Conservation (phyloP, 2,329 filamentous ascomycete species). For the Pezicula neosporulosa region DNA sequence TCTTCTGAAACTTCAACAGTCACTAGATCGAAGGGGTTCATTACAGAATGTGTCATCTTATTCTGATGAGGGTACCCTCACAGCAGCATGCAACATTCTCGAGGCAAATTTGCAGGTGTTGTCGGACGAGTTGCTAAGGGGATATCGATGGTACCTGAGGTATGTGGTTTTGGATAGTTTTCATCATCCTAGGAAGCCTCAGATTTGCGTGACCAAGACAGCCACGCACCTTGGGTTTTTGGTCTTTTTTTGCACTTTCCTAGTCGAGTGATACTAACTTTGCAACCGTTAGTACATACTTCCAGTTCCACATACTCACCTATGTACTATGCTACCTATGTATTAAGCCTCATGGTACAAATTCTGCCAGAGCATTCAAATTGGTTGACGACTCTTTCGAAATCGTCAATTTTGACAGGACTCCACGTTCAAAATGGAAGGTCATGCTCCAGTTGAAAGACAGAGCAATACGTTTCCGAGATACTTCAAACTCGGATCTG, state of each 20-base stretch:
- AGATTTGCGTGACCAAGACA: too few relatives aligned
- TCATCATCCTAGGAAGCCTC: too few relatives aligned
- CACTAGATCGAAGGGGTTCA: neutral
- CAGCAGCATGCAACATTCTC: conserved; percentile 1
- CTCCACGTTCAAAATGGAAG: neutral
- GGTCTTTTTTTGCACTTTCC: too few relatives aligned
- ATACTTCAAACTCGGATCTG: neutral
- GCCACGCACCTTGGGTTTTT: too few relatives aligned
- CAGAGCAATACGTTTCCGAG: neutral
- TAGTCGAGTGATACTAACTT: too few relatives aligned
- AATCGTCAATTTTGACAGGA: neutral
- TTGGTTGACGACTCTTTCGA: neutral
- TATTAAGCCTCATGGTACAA: conserved; percentile 1
- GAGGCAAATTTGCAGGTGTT: neutral
- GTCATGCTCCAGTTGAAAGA: conserved; percentile 1
- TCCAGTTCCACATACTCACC: conserved; percentile 4
- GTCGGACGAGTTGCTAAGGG: conserved; percentile 4
- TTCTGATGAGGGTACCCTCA: neutral
- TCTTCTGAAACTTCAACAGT: conserved; percentile 1
- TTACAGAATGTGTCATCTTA: neutral
- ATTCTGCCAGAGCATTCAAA: neutral
- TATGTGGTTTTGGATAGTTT: too few relatives aligned
- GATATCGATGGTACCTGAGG: conserved; percentile 1
- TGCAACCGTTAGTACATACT: neutral
- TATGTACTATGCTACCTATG: conserved; percentile 4